Evolutionary conservation across 495 filamentous ascomycete species (phyloP), one percentile per base, ranked within the genome.

Genomic region (Acidomyces sp.): DNA sequence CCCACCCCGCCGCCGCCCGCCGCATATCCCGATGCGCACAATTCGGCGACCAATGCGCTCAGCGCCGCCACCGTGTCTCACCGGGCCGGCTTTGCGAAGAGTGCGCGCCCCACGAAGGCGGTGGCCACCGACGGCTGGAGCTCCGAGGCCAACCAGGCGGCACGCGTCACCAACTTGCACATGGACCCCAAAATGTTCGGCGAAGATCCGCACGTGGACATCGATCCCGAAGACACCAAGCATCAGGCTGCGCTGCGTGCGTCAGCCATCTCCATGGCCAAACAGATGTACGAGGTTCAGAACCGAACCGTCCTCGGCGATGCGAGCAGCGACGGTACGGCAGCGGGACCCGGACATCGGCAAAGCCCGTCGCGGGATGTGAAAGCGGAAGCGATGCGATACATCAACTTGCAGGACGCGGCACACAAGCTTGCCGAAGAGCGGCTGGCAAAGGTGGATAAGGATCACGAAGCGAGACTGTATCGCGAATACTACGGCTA

Each of bases 201-300:
- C 1, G 77, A 81, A 2, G 62, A 74, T 33, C 85, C 85, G 10
- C 82, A 79, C 0, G 74, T 90, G 4, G 63, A 72, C 23, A 61
- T 66, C 5, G 84, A 92, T 52, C 53, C 75, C 0, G 78, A 92
- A 25, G 86, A 92, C 46, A 66, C 76, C 56, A 77, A 72, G 30
- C 73, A 69, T 37, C 66, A 72, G 24, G 78, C 82, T 54, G 74
- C 76, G 4, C 60, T 93, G 0, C 80, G 75, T 43, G 84, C 85
- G 15, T 85, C 85, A 13, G 81, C 86, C 3, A 60, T 93, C 1
- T 81, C 78, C 3, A 93, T 93, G 84, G 84, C 86, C 18, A 83
- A 75, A 57, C 70, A 79, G 43, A 85, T 93, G 79, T 92, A 85
- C 58, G 70, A 43, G 10, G 9, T 31, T n/a, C 43, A 52, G 39